These are phyloP conservation scores for Fusarium solani-melongenae DNA, from an alignment of 2,329 filamentous ascomycete species.

Conservation along the genomic window DNA sequence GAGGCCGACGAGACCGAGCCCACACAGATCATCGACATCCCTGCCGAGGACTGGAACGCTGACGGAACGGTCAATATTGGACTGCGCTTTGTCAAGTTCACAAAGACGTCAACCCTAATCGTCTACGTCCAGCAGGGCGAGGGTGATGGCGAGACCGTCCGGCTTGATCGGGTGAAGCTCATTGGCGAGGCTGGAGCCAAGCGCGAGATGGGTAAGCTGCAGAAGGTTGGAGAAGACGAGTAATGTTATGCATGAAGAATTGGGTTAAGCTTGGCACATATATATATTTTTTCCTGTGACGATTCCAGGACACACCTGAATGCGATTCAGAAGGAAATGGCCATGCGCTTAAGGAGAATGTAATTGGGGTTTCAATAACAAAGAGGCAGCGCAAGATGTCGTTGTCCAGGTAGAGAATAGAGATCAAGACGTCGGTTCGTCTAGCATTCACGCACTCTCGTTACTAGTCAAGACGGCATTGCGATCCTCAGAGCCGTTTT, in stretches of 20 bases:
- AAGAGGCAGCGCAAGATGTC: slow-evolving; percentile 17
- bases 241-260: slow-evolving; percentile 47
- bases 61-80: slow-evolving; percentile 78
- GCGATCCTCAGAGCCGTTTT: background rate
- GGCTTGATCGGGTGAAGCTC: slow-evolving; percentile 81
- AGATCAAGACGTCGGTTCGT: slow-evolving; percentile 19
- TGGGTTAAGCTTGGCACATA: background rate
- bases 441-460: background rate
- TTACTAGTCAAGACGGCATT: background rate
- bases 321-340: slow-evolving; percentile 18
- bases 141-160: slow-evolving; percentile 83
- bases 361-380: slow-evolving; percentile 36
- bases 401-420: slow-evolving; percentile 37
- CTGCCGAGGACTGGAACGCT: slow-evolving; percentile 82
- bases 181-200: slow-evolving; percentile 93
- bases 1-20: slow-evolving; percentile 89
- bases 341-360: slow-evolving; percentile 14
- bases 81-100: slow-evolving; percentile 96
- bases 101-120: slow-evolving; percentile 88
- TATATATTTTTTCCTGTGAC: slow-evolving; percentile 1
- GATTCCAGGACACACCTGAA: background rate
- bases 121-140: slow-evolving; percentile 91
- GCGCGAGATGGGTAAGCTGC: slow-evolving; percentile 91
- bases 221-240: slow-evolving; percentile 88
- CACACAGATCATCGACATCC: slow-evolving; percentile 82